Evolutionary conservation across 2,329 filamentous ascomycete genomes (phyloP), one percentile per base, ranked within the genome.

Genomic region (Rutstroemia sp.): DNA sequence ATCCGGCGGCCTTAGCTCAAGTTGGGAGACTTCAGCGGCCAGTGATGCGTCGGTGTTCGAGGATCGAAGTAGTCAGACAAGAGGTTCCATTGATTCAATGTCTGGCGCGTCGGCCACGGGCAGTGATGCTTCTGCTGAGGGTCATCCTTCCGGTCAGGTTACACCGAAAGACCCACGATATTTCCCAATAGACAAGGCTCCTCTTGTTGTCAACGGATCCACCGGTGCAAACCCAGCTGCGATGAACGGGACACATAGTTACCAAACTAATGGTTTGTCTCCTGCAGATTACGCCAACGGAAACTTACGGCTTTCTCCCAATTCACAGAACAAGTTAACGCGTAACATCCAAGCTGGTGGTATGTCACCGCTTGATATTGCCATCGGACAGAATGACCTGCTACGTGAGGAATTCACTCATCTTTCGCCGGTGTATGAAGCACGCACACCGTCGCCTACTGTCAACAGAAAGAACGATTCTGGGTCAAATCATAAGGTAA

Each of bases 401-500:
- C 46, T 62, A 2, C 65, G 64, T 27, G 67, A 68, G 30, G 67
- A 68, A 17, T 39, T 63, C 8, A 54, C 65, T 19, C 78, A 78
- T 62, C 75, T 92, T 2, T 91, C 88, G 0, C 88, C 88, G 0
- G 87, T 91, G 0, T 87, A 86, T 54, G 88, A 91, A 71, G 79
- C 81, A 5, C 78, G 80, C n/a, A 87, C 84, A 0, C 85, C 87
- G 2, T 89, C 87, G 1, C 86, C 87, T 1, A 86, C 78, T 3
- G 74, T 78, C 12, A 73, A 74, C 55, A 77, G 84, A 54, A 83
- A 78, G 48, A 72, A 77, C 50, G 81, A 83, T 27, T 61, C 70
- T 42, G 39, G 34, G n/a, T 19, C 58, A 9, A 57, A 64, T 34
- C 25, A 46, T 8, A 61, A 64, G 37, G 10, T 54, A 16, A 51